A percentile compares a stretch with the other conserved stretches of the same genome.
phyloP scores from a whole-genome alignment of 23 red algal species.

The Gracilaria gracilis region DNA sequence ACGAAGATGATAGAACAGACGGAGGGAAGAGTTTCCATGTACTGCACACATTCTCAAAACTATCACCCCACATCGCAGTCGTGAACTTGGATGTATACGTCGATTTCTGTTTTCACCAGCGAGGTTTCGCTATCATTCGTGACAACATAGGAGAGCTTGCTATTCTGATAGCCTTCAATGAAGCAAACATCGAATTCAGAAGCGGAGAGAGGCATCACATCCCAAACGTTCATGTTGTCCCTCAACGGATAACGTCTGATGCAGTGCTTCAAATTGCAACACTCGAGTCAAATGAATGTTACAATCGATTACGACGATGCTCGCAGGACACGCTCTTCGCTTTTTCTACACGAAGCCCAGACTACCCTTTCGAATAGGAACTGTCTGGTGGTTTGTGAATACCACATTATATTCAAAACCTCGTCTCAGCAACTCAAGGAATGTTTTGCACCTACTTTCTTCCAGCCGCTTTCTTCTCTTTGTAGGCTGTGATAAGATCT shows the following conservation, averaged over 20 bases:
- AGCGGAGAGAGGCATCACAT: conserved; percentile 8
- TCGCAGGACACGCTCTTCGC: neutral
- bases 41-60: neutral
- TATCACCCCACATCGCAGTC: conserved; percentile 16
- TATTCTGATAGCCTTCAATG: neutral
- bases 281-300: neutral
- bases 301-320: neutral
- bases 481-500: conserved; percentile 62
- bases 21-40: neutral
- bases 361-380: neutral
- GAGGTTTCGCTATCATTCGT: conserved; percentile 22
- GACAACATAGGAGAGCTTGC: conserved; percentile 18
- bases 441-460: conserved; percentile 62
- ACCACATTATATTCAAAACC: too few relatives aligned
- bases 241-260: neutral
- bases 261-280: neutral
- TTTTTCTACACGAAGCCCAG: conserved; percentile 14
- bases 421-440: too few relatives aligned
- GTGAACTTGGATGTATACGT: conserved; percentile 27
- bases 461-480: conserved; percentile 76
- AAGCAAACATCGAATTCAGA: neutral
- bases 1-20: neutral
- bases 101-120: neutral
- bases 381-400: neutral
- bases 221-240: neutral